phyloP scores from a whole-genome alignment of 805 yeast species.

The Kazachstania psychrophila region DNA sequence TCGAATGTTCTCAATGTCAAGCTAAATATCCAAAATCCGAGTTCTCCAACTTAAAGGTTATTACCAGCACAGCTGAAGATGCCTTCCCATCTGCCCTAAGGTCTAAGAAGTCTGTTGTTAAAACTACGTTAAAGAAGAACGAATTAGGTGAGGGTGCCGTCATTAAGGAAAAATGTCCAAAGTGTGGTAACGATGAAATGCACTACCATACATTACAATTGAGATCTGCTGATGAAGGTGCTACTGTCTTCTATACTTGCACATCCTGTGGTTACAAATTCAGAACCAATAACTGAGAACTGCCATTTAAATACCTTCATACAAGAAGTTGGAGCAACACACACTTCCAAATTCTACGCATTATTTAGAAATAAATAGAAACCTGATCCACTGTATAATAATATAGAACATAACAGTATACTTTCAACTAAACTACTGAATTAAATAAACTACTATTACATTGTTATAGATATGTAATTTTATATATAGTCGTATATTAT shows the following conservation, averaged over 20 bases:
- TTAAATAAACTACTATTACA: no score
- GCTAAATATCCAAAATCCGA: slow-evolving; percentile 30
- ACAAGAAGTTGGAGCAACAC: no score
- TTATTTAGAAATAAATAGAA: no score
- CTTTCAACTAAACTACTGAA: no score
- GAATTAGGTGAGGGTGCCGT: slow-evolving; percentile 94
- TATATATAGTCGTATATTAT: no score
- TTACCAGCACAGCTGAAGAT: slow-evolving; percentile 79
- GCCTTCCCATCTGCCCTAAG: slow-evolving; percentile 86
- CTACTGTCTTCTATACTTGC: slow-evolving; percentile 96
- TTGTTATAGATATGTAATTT: no score
- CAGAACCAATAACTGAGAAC: slow-evolving; percentile 73
- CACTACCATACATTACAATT: slow-evolving; percentile 92
- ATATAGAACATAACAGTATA: no score
- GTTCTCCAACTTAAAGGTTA: slow-evolving; percentile 73
- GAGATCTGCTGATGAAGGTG: slow-evolving; percentile 99
- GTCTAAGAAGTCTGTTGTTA: slow-evolving; percentile 80
- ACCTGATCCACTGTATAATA: no score
- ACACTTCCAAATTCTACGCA: no score
- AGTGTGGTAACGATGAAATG: slow-evolving; percentile 98
- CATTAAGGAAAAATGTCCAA: slow-evolving; percentile 95
- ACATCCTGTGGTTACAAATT: slow-evolving; percentile 85
- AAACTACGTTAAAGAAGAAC: slow-evolving; percentile 64
- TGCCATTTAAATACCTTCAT: neutral
- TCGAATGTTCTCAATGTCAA: slow-evolving; percentile 51